phyloP scores from a whole-genome alignment of 1,139 yeast species.

The Saccharomyces uvarum region DNA sequence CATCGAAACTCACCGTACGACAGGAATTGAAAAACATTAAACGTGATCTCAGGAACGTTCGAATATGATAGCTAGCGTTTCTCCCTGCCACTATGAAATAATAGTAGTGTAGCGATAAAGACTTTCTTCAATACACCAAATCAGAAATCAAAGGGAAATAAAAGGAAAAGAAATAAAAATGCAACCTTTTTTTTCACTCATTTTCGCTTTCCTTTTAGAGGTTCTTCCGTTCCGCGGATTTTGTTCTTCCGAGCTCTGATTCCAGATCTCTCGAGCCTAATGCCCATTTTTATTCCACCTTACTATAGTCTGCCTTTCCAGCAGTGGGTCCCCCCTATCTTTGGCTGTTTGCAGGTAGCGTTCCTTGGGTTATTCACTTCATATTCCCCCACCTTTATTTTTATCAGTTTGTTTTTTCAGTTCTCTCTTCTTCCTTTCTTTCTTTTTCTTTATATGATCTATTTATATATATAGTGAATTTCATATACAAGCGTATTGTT shows the following conservation, averaged over 20 bases:
- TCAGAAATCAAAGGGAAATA: not conserved
- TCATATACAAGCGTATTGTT: not conserved
- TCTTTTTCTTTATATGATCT: not conserved
- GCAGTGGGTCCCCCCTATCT: not conserved
- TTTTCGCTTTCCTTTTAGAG: not conserved
- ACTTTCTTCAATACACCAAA: not conserved
- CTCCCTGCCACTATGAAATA: not conserved
- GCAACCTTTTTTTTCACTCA: not conserved
- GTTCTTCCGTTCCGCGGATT: constrained; percentile 1
- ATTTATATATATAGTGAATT: not conserved
- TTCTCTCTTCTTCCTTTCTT: not conserved
- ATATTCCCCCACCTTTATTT: not conserved
- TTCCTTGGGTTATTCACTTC: not conserved
- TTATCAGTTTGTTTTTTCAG: not conserved
- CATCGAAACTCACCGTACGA: constrained; percentile 24
- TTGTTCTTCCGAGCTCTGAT: not conserved
- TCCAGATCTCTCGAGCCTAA: constrained; percentile 1
- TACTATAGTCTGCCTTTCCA: not conserved
- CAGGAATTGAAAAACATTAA: constrained; percentile 25
- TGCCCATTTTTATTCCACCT: not conserved
- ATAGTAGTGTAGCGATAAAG: not conserved
- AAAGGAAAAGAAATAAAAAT: not conserved
- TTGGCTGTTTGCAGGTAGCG: not conserved
- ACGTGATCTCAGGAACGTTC: constrained; percentile 14
- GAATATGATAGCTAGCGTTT: not conserved